phyloP scores from a whole-genome alignment of 768 basidiomycete species.

The Naganishia vishniacii region DNA sequence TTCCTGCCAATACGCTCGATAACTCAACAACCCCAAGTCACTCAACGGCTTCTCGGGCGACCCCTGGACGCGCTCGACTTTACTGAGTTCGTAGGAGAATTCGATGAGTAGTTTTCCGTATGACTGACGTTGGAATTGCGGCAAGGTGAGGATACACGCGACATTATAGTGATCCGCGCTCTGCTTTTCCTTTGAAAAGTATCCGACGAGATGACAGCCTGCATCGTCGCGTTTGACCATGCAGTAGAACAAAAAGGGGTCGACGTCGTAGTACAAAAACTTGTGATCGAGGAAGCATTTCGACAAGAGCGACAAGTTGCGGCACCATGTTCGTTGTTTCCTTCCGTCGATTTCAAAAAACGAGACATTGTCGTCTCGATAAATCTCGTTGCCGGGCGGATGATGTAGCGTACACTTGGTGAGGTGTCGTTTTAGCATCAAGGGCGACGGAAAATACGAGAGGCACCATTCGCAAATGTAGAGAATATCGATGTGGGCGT shows the following conservation, averaged over 20 bases:
- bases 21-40: constrained; percentile 85
- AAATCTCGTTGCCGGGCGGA: constrained; percentile 98
- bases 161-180: constrained; percentile 97
- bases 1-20: constrained; percentile 96
- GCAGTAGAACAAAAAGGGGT: constrained; percentile 98
- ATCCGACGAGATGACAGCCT: constrained; percentile 92
- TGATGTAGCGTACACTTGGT: constrained; percentile 82
- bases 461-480: constrained; percentile 99
- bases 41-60: constrained; percentile 96
- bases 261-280: constrained; percentile 98
- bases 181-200: constrained; percentile 99
- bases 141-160: constrained; percentile 96
- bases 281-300: constrained; percentile 99
- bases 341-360: constrained; percentile 98
- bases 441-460: constrained; percentile 78
- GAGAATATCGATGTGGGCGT: constrained; percentile 86
- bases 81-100: constrained; percentile 95
- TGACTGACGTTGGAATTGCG: constrained; percentile 93
- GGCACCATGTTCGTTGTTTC: constrained; percentile 90
- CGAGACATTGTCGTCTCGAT: constrained; percentile 91
- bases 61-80: constrained; percentile 89
- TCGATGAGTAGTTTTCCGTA: constrained; percentile 94
- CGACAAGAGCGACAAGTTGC: constrained; percentile 90
- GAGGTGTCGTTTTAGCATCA: constrained; percentile 88
- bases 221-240: constrained; percentile 88